These are phyloP conservation scores for Luzula sylvatica DNA, from an alignment of 176 grass and related monocot genomes.

Conservation along the genomic window DNA sequence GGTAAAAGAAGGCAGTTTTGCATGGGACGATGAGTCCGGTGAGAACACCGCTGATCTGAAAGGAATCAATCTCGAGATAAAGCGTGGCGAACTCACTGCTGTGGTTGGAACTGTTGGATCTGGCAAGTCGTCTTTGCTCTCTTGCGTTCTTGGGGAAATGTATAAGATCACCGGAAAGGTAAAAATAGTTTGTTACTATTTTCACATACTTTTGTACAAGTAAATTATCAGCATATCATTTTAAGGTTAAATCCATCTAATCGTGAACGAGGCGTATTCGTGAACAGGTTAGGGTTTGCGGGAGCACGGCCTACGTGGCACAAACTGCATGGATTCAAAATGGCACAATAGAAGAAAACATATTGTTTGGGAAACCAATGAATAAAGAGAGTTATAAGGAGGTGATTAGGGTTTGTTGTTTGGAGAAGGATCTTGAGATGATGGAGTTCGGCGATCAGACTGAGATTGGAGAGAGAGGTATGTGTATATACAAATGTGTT, in stretches of 20 bases:
- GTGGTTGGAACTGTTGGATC: slow-evolving; percentile 82
- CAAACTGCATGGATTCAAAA: slow-evolving; percentile 99
- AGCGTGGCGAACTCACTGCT: slow-evolving; percentile 44
- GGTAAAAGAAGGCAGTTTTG: slow-evolving; percentile 47
- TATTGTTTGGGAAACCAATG: slow-evolving; percentile 83
- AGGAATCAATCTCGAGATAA: slow-evolving; percentile 50
- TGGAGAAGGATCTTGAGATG: slow-evolving; percentile 95
- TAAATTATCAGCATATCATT: too few relatives aligned
- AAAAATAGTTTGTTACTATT: neutral
- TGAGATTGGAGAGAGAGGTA: slow-evolving; percentile 91
- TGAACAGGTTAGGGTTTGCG: slow-evolving; percentile 85
- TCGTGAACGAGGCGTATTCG: too few relatives aligned
- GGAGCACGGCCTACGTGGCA: slow-evolving; percentile 74
- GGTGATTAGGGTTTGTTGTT: slow-evolving; percentile 71
- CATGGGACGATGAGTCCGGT: slow-evolving; percentile 71
- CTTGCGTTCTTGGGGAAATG: slow-evolving; percentile 85
- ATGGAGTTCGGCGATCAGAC: slow-evolving; percentile 99
- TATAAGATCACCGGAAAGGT: slow-evolving; percentile 78
- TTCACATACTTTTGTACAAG: too few relatives aligned
- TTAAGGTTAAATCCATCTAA: too few relatives aligned
- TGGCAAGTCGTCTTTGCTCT: slow-evolving; percentile 85
- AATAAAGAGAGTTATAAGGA: slow-evolving; percentile 57
- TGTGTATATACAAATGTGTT: neutral
- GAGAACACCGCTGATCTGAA: slow-evolving; percentile 26
- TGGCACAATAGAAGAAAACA: slow-evolving; percentile 88